Evolutionary conservation across 441 rosid species (phyloP).

Genomic region (Euphorbia celastroides): DNA sequence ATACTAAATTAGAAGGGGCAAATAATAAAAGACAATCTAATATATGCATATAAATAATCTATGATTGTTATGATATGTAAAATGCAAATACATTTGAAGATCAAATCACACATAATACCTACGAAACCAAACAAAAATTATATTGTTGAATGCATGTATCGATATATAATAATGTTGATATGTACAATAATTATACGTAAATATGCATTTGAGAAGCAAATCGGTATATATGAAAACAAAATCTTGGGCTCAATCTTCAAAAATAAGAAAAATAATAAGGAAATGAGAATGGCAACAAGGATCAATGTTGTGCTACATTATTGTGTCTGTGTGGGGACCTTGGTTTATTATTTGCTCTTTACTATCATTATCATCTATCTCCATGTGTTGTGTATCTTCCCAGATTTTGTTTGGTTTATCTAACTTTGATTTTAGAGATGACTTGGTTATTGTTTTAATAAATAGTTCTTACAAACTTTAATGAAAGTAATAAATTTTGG

Average conservation of each 20-base stretch:
- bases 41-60: background rate
- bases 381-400: background rate
- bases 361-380: background rate
- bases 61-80: background rate
- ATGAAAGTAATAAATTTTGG: no score
- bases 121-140: background rate
- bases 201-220: background rate
- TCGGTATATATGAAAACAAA: background rate
- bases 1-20: background rate
- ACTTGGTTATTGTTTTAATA: no score
- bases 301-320: background rate
- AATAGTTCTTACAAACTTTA: no score
- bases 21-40: background rate
- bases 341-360: background rate
- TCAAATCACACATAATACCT: background rate
- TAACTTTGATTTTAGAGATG: no score
- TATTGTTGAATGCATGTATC: background rate
- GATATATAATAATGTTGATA: no score
- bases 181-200: background rate
- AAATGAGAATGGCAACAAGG: background rate
- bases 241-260: background rate
- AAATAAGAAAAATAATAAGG: no score
- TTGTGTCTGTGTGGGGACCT: background rate
- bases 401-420: no score
- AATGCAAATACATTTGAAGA: background rate